Conservation (phyloP, 257 asterid species). For the Gynochthodes officinalis region DNA sequence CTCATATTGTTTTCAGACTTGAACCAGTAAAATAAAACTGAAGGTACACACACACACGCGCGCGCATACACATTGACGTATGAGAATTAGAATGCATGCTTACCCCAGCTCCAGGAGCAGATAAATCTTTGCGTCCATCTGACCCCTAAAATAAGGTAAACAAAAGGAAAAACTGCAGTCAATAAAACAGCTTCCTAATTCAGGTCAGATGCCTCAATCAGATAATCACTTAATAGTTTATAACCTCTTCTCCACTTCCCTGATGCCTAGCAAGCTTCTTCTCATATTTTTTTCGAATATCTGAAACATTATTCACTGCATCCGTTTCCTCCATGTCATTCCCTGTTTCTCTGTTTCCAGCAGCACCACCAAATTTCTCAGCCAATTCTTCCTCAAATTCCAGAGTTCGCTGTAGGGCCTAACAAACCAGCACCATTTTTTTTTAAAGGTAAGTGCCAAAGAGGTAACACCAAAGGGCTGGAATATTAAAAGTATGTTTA, state of each 20-base stretch:
- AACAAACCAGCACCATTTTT: conserved; percentile 17
- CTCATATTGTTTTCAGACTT: neutral
- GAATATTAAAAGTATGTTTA: neutral
- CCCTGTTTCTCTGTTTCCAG: conserved; percentile 56
- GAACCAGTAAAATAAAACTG: neutral
- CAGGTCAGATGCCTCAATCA: conserved; percentile 13
- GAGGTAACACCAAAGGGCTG: neutral
- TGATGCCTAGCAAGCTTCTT: conserved; percentile 82
- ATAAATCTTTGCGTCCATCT: conserved; percentile 64
- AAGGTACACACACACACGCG: too few species aligned
- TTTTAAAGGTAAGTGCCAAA: conserved; percentile 8
- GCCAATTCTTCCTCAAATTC: conserved; percentile 99
- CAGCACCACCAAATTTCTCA: conserved; percentile 94
- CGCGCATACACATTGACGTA: neutral
- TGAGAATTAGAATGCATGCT: neutral
- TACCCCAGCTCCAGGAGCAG: conserved; percentile 98
- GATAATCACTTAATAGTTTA: conserved; percentile 23
- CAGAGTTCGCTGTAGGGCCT: conserved; percentile 95
- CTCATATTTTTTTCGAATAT: conserved; percentile 94
- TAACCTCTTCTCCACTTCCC: conserved; percentile 77
- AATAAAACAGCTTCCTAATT: conserved; percentile 4
- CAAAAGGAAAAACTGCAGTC: conserved; percentile 16
- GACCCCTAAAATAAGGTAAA: conserved; percentile 54
- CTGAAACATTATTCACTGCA: conserved; percentile 58
- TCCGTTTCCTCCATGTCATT: conserved; percentile 62